Conservation (phyloP, 306 rosid genomes). For the Begonia peltatifolia region DNA sequence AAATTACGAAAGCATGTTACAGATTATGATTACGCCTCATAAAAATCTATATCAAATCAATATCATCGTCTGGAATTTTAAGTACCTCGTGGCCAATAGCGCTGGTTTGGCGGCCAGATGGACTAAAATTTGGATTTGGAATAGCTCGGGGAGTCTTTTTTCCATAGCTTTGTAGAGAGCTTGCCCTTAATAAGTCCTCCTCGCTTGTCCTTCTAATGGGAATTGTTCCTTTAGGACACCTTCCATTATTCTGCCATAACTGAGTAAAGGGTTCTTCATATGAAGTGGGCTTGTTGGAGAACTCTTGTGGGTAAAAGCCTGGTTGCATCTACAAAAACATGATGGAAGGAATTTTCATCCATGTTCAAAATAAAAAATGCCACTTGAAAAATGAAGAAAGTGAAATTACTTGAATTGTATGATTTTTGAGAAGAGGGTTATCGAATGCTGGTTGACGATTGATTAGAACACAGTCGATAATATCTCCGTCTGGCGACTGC, state of each 20-base stretch:
- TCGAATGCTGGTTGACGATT: conserved; percentile 92
- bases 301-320: conserved; percentile 69
- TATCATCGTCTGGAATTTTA: no score
- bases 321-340: conserved; percentile 44
- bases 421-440: conserved; percentile 89
- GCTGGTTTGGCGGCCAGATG: no score
- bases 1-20: no score
- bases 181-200: conserved; percentile 28
- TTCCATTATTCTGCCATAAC: conserved; percentile 70
- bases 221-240: conserved; percentile 67
- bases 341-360: no score
- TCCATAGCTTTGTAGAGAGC: no score
- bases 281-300: conserved; percentile 43
- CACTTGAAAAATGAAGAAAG: no score
- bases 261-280: conserved; percentile 37
- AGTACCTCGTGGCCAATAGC: no score
- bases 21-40: no score
- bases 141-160: no score
- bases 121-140: conserved; percentile 27
- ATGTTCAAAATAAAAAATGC: not conserved
- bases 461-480: conserved; percentile 68
- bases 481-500: conserved; percentile 96
- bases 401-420: conserved; percentile 16
- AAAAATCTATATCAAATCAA: no score
- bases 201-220: conserved; percentile 78